phyloP scores from a whole-genome alignment of 768 basidiomycete genomes.

The Suillus brevipes region DNA sequence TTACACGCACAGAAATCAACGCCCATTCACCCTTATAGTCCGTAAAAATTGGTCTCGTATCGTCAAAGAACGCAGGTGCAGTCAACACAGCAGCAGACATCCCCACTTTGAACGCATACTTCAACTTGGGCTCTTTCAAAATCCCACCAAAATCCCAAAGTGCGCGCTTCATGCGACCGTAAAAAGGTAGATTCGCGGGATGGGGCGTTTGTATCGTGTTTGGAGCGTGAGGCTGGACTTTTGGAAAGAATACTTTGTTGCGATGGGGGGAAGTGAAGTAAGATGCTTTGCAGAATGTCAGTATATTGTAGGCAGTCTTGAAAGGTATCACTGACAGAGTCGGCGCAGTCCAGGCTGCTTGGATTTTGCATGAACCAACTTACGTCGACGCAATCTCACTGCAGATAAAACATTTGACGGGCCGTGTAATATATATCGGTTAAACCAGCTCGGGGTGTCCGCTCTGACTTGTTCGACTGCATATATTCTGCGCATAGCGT shows the following conservation, averaged over 20 bases:
- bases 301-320: background rate
- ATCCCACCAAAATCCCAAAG: conserved; percentile 72
- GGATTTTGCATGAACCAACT: conserved; percentile 15
- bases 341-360: conserved; percentile 30
- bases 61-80: conserved; percentile 83
- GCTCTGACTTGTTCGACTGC: conserved; percentile 56
- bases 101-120: conserved; percentile 87
- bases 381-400: conserved; percentile 20
- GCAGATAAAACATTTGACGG: conserved; percentile 24
- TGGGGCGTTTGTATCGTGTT: conserved; percentile 83
- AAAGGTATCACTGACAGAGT: conserved; percentile 42
- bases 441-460: conserved; percentile 40
- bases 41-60: conserved; percentile 74
- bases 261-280: conserved; percentile 55
- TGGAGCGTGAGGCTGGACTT: conserved; percentile 78
- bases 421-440: conserved; percentile 32
- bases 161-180: conserved; percentile 63
- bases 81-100: conserved; percentile 82
- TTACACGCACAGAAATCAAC: conserved; percentile 72
- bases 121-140: conserved; percentile 71
- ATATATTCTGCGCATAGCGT: conserved; percentile 81
- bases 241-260: conserved; percentile 72
- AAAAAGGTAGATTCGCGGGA: conserved; percentile 53
- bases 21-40: conserved; percentile 94
- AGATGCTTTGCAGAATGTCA: conserved; percentile 38